phyloP scores from a whole-genome alignment of 73 alveolate species.

The Tetrahymena borealis region DNA sequence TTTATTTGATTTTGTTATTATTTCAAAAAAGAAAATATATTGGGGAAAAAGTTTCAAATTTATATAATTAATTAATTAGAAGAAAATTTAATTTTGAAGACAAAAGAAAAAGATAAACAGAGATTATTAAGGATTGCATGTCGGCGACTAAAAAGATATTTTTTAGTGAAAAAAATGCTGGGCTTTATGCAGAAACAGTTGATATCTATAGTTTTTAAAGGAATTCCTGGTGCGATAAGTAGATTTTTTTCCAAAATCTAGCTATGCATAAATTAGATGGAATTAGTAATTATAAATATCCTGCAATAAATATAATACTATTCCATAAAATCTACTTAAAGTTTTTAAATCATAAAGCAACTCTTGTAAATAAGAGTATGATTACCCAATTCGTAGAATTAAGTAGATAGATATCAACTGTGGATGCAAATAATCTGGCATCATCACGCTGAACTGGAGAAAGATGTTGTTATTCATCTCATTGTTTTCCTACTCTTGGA shows the following conservation, averaged over 20 bases:
- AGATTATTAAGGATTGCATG: background rate
- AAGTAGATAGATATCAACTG: background rate
- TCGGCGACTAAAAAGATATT: background rate
- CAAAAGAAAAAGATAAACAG: background rate
- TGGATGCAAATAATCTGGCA: background rate
- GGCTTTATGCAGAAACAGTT: background rate
- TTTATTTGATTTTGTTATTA: no score
- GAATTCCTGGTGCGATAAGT: background rate
- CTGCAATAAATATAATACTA: background rate
- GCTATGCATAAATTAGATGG: background rate
- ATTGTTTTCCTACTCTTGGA: background rate
- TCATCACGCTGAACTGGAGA: slow-evolving; percentile 4
- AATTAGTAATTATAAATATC: background rate
- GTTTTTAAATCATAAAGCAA: background rate
- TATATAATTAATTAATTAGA: background rate
- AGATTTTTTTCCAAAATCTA: background rate
- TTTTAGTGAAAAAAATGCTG: background rate
- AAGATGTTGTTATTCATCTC: background rate
- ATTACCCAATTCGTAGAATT: background rate
- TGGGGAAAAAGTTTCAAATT: background rate
- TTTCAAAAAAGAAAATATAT: background rate
- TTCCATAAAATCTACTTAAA: background rate
- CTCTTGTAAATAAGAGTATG: background rate
- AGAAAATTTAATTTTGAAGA: background rate
- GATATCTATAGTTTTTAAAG: background rate